phyloP scores from a whole-genome alignment of 257 asterid species.

The Solanum piurae region DNA sequence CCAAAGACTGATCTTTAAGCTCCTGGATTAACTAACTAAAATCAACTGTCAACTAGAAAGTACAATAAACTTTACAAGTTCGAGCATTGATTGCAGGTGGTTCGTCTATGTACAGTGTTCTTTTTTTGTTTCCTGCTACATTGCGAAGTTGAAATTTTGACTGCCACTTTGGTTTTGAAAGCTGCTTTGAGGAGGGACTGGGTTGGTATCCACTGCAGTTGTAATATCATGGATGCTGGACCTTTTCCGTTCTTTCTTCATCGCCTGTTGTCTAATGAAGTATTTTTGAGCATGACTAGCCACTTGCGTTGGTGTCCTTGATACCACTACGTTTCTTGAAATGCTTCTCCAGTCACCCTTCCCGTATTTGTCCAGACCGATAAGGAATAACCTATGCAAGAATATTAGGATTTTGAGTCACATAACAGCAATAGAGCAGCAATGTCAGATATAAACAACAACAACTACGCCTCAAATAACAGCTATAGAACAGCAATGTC shows the following conservation, averaged over 20 bases:
- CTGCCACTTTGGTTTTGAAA: constrained; percentile 34
- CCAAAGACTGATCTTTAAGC: not conserved
- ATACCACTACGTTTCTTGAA: constrained; percentile 73
- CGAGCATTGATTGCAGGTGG: constrained; percentile 7
- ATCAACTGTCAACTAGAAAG: constrained; percentile 2
- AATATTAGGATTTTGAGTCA: not conserved
- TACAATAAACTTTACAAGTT: constrained; percentile 25
- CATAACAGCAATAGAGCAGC: not conserved
- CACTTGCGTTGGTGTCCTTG: constrained; percentile 89
- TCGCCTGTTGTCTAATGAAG: constrained; percentile 62
- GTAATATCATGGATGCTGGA: constrained; percentile 90
- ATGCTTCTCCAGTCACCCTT: constrained; percentile 98
- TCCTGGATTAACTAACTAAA: constrained; percentile 1
- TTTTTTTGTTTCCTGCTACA: not conserved
- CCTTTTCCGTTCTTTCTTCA: constrained; percentile 73
- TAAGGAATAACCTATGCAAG: constrained; percentile 44
- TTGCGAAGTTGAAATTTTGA: constrained; percentile 26
- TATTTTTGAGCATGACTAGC: constrained; percentile 93
- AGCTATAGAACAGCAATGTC: not conserved
- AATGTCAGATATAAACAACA: not conserved
- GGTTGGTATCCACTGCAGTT: constrained; percentile 38
- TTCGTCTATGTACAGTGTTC: constrained; percentile 9
- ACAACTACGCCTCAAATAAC: not conserved
- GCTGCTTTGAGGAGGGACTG: constrained; percentile 40
- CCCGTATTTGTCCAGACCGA: constrained; percentile 67